Evolutionary conservation across 805 yeast genomes (phyloP), one percentile per base, ranked within the genome.

Genomic region (Hermanozyma aechmeae): DNA sequence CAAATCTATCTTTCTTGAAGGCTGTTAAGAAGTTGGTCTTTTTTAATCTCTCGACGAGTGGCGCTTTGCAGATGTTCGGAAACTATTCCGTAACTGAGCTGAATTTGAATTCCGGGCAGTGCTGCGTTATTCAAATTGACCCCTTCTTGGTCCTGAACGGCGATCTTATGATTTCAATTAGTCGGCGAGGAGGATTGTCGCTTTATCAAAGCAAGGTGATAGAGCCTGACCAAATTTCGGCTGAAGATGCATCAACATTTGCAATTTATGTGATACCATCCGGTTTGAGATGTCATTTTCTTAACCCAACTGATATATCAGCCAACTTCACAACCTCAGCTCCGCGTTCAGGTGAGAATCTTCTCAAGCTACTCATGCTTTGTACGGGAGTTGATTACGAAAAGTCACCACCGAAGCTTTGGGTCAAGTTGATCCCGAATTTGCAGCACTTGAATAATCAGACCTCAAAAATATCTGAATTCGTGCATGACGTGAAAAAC

Each of bases 381-480:
- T 53, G 61, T 30, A 61, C 63, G 1, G 45, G 46, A 11, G 30
- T 38, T 2, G 66, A 65, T 1, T 23, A 33, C n/a, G 27, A 45
- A 2, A 24, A 23, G 2, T 37, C 43, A 3, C 43, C 48, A 16
- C 50, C 52, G 13, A 39, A 62, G 12, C 51, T 58, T 23, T 81
- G 89, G 92, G 65, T 81, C 11, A 78, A 71, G 45, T 50, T 81
- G 10, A 64, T 77, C 3, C 92, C 92, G 2, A 74, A 79, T 38
- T 47, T 79, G 28, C 69, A 68, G 33, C 86, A 79, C 46, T 58
- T 79, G 37, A 79, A 77, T 48, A 81, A 79, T 14, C 67, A 73
- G 39, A 74, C 87, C 0, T 76, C 86, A 0, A 61, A 61, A 8
- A 65, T 81, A 3, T 60, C 85, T 9, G 60, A 63, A 15, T 80